A percentile compares a stretch with the other conserved stretches of the same genome.
These are phyloP conservation scores for Aspergillus nanangensis DNA, from an alignment of 495 filamentous ascomycete species.

Conservation along the genomic window DNA sequence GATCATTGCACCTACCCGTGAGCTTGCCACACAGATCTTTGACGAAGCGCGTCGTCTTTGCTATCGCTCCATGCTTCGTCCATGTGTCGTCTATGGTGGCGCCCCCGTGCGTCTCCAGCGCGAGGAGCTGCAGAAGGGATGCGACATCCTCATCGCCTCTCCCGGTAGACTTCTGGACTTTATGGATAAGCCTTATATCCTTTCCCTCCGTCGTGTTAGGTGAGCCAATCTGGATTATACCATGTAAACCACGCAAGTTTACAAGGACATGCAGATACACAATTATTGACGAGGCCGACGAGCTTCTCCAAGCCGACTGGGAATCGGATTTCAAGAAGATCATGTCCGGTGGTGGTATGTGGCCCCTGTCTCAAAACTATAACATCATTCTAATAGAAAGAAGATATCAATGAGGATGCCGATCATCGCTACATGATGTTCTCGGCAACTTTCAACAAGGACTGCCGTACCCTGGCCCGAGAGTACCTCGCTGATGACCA, in stretches of 20 bases:
- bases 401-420: constrained; percentile 70
- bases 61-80: constrained; percentile 91
- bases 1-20: constrained; percentile 80
- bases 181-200: constrained; percentile 59
- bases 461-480: constrained; percentile 68
- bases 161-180: constrained; percentile 84
- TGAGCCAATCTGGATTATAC: no score
- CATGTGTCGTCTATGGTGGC: constrained; percentile 88
- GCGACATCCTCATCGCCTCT: constrained; percentile 84
- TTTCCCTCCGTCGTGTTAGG: constrained; percentile 73
- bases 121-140: constrained; percentile 71
- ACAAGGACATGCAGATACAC: constrained; percentile 71
- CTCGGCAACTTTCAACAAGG: constrained; percentile 85
- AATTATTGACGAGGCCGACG: constrained; percentile 93
- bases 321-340: constrained; percentile 63
- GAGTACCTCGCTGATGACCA: constrained; percentile 67
- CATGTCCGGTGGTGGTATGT: constrained; percentile 71
- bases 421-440: constrained; percentile 88
- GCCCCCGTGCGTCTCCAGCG: constrained; percentile 61
- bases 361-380: constrained; percentile 8
- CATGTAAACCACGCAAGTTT: no score
- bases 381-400: constrained; percentile 12
- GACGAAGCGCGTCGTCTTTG: constrained; percentile 86
- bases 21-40: constrained; percentile 91
- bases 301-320: constrained; percentile 79